Evolutionary conservation across 2,329 filamentous ascomycete genomes (phyloP).

Genomic region (Aspergillus ochraceoroseus): DNA sequence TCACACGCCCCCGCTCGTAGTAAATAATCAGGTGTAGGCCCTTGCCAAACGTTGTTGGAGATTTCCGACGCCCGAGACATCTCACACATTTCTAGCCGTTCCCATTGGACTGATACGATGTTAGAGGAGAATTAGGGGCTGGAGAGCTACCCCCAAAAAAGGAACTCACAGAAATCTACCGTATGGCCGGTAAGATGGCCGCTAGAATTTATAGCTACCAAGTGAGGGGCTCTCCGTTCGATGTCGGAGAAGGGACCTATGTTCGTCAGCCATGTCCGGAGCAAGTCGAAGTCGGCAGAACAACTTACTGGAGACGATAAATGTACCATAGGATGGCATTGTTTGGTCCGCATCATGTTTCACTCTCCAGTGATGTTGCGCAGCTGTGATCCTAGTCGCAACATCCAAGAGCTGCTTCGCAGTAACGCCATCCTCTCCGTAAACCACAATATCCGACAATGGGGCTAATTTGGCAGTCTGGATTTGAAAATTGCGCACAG

Average conservation of each 20-base stretch:
- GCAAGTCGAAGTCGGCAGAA: conserved; percentile 9
- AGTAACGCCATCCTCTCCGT: conserved; percentile 65
- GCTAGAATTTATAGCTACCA: conserved; percentile 69
- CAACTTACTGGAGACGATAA: conserved; percentile 59
- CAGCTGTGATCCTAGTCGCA: conserved; percentile 61
- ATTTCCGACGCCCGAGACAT: conserved; percentile 92
- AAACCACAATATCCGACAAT: conserved; percentile 87
- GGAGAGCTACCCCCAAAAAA: too few species aligned
- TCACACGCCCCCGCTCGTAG: conserved; percentile 40
- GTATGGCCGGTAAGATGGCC: conserved; percentile 71
- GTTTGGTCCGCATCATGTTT: conserved; percentile 55
- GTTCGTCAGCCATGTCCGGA: conserved; percentile 20
- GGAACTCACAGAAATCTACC: conserved; percentile 75
- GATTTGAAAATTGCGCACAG: conserved; percentile 95
- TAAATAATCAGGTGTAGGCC: conserved; percentile 71
- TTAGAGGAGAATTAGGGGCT: too few species aligned
- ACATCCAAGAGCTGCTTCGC: conserved; percentile 62
- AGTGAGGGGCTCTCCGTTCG: conserved; percentile 61
- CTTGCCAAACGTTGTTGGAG: conserved; percentile 81
- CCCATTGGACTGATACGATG: conserved; percentile 60
- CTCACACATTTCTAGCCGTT: conserved; percentile 83
- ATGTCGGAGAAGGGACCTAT: conserved; percentile 64
- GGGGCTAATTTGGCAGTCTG: conserved; percentile 83
- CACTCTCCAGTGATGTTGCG: conserved; percentile 70
- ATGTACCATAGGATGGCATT: conserved; percentile 74